phyloP scores from a whole-genome alignment of 2,329 filamentous ascomycete genomes.

The Colletotrichum euphorbiae region DNA sequence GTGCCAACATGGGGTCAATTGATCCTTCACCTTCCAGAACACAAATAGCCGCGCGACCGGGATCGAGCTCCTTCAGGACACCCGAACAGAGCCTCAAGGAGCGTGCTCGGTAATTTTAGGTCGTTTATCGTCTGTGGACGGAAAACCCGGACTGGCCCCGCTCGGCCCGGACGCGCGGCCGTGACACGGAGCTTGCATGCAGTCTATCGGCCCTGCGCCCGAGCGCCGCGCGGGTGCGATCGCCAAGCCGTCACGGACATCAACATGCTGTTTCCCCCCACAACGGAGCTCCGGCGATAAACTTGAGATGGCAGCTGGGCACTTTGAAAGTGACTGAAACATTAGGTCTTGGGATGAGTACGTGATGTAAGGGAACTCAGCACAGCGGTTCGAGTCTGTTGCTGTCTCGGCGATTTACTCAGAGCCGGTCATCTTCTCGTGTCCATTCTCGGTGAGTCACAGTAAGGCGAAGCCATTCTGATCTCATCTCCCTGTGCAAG shows the following conservation, averaged over 20 bases:
- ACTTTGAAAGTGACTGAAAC: not conserved
- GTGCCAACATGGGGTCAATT: too few relatives aligned
- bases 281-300: not conserved
- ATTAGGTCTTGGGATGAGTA: not conserved
- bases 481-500: not conserved
- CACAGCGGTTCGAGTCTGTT: not conserved
- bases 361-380: not conserved
- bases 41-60: not conserved
- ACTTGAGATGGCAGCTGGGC: not conserved
- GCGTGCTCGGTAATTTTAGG: not conserved
- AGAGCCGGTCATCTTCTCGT: not conserved
- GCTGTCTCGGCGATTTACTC: not conserved
- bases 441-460: not conserved
- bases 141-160: constrained; percentile 8
- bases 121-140: not conserved
- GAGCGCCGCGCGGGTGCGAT: not conserved
- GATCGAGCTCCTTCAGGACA: not conserved
- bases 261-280: not conserved
- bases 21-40: constrained; percentile 5
- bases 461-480: not conserved
- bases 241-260: not conserved
- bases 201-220: not conserved
- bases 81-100: constrained; percentile 1
- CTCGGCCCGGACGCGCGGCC: constrained; percentile 11
- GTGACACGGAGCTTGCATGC: constrained; percentile 11